Evolutionary conservation across 768 basidiomycete species (phyloP), one percentile per base, ranked within the genome.

Genomic region (Pleurotus tuoliensis): DNA sequence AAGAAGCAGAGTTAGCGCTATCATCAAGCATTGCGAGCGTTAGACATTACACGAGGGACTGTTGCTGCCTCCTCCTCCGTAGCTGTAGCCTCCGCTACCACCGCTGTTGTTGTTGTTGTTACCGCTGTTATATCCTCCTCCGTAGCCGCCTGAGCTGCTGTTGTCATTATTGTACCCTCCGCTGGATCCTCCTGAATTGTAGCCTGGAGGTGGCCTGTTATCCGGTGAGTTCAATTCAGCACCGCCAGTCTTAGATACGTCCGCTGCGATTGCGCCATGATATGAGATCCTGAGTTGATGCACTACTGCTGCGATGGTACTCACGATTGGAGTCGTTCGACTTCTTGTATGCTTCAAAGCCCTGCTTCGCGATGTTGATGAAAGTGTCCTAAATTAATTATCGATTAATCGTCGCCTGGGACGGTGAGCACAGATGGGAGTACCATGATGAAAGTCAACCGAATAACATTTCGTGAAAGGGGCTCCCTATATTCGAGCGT

Each of bases 311-410:
- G 8, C 30, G 30, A 34, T 34, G 9, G 47, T 9, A 12, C 47
- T 48, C 16, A 50, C 48, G 27, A 34, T 50, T 27, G 48, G 48
- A 34, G 27, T 22, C n/a, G 27, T 24, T 50, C 48, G 30, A 34
- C 8, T 34, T 34, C 30, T 34, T 70, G 71, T 83, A 83, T 65
- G 82, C 74, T 41, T 81, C 68, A 62, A 79, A 68, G 60, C 83
- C 82, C 69, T 91, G 69, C 70, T 90, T 86, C 8, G 88, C 91
- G 61, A 92, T 67, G 57, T 82, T 82, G 39, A 89, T 78, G 64
- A 92, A 80, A 58, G 67, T 76, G 58, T 90, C 88, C 90, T 88
- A 34, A 1, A 34, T 34, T 9, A 34, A 34, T 1, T 34, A 34
- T 8, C 30, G 30, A 9, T 34, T 34, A 34, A 34, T 34, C 30